Evolutionary conservation across 495 filamentous ascomycete genomes (phyloP).

Genomic region (Collariella sp.): DNA sequence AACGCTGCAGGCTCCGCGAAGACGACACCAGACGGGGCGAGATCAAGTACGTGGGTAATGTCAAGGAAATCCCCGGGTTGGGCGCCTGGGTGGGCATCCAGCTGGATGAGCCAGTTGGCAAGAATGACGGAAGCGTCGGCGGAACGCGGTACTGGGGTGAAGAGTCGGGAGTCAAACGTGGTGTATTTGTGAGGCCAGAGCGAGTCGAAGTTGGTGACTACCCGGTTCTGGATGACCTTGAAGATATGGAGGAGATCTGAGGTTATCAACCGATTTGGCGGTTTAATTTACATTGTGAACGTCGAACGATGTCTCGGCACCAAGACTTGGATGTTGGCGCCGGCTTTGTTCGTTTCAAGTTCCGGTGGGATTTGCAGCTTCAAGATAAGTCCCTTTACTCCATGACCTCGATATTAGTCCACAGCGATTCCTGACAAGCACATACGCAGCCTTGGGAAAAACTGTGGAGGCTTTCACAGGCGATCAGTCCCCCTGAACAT

Average conservation of each 20-base stretch:
- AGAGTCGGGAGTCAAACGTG: conserved; percentile 55
- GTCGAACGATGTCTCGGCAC: too few species aligned
- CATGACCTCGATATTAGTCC: too few species aligned
- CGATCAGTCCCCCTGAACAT: too few species aligned
- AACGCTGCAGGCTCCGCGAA: conserved; percentile 53
- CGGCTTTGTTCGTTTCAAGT: too few species aligned
- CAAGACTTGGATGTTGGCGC: too few species aligned
- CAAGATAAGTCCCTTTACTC: too few species aligned
- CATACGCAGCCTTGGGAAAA: too few species aligned
- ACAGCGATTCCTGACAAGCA: too few species aligned
- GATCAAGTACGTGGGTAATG: conserved; percentile 72
- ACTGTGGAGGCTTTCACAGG: too few species aligned
- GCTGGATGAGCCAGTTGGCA: conserved; percentile 79
- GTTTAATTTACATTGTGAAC: too few species aligned
- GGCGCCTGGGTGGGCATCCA: conserved; percentile 81
- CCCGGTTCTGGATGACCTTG: conserved; percentile 62
- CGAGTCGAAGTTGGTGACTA: conserved; percentile 84
- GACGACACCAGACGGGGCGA: conserved; percentile 72
- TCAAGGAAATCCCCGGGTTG: conserved; percentile 66
- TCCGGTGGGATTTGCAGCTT: too few species aligned
- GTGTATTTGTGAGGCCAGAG: conserved; percentile 84
- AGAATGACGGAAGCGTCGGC: conserved; percentile 81
- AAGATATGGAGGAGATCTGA: conserved; percentile 84
- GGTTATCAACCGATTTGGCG: too few species aligned
- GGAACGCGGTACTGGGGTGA: conserved; percentile 68